Conservation (phyloP, 208 protist species). For the Crithidia sp. region DNA sequence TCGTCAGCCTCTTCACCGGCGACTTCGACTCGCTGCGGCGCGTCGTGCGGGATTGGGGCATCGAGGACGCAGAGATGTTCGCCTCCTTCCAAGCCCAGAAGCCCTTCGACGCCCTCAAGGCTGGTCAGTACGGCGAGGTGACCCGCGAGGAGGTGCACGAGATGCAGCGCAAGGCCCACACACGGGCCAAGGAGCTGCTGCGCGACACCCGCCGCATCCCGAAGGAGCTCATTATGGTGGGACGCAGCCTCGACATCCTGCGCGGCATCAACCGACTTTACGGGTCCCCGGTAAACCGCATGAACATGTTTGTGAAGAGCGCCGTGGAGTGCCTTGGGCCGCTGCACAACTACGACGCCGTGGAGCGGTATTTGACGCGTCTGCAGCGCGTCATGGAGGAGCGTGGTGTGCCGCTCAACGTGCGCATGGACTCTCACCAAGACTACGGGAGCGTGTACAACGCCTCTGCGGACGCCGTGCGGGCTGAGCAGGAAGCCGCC, state of each 20-base stretch:
- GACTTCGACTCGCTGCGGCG: constrained; percentile 61
- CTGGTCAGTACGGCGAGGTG: constrained; percentile 69
- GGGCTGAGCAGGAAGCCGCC: constrained; percentile 42
- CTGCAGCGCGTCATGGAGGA: constrained; percentile 32
- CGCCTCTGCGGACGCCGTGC: constrained; percentile 29
- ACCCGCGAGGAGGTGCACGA: constrained; percentile 62
- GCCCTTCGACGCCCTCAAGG: constrained; percentile 52
- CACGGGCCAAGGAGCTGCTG: constrained; percentile 51
- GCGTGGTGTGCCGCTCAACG: not conserved
- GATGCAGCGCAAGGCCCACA: constrained; percentile 59
- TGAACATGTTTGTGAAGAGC: constrained; percentile 78
- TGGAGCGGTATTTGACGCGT: constrained; percentile 50
- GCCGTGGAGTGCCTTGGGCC: constrained; percentile 67
- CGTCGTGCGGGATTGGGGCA: constrained; percentile 73
- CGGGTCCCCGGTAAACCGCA: constrained; percentile 75
- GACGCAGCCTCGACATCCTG: constrained; percentile 81
- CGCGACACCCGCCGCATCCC: constrained; percentile 63
- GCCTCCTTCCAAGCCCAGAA: constrained; percentile 83
- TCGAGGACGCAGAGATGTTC: constrained; percentile 73
- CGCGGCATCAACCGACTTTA: constrained; percentile 83
- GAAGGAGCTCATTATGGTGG: constrained; percentile 74
- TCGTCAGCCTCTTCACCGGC: constrained; percentile 74
- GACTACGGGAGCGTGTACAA: constrained; percentile 60
- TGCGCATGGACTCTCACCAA: constrained; percentile 22
- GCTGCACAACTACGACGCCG: constrained; percentile 57